Base-by-base conservation (phyloP, 73 alveolate species). In the Breviolum minutum region DNA sequence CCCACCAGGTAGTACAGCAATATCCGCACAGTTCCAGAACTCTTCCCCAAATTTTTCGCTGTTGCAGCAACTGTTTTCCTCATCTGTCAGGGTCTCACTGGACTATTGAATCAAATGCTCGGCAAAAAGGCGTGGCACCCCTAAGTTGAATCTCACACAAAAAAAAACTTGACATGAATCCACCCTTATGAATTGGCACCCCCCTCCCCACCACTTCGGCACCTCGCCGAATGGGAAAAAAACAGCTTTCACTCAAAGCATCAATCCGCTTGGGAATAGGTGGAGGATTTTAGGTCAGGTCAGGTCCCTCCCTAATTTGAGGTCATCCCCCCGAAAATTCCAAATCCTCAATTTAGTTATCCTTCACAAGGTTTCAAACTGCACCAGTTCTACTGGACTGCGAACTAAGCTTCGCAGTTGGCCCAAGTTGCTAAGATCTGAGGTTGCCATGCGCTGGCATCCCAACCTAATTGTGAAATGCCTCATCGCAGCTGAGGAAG, bases 1-100 rank as follows among this genome's bases (percentile, higher is more conserved):
- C 68, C 98, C 83, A 16, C 92, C 71, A 6, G 93, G 63, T 27
- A 30, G 17, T 16, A 94, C 82, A 4, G 91, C 68, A 16, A 94
- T 63, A 17, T 94, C 99, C 62, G 99, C 99, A 61, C 99, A 94
- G 61, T 94, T 94, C 99, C 99, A 94, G 70, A 94, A 94, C 83
- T 94, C 99, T 64, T 94, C 99, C 5, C 93, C 99, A 64, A 94
- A 94, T 27, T 70, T 68, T 17, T 85, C 93, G 54, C 30, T 62
- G 29, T 48, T 66, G 93, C 99, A 76, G 89, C 98, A 92, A 32
- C 98, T 54, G 48, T 83, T 62, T 40, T 83, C 74, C 73, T 81
- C 29, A 16, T 13, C 32, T 2, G 29, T 5, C 81, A 70, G n/a
- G 81, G 20, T 70, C 2, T 70, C 29, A 70, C 54, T 40, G 3